phyloP scores from a whole-genome alignment of 2,329 filamentous ascomycete genomes.

The Cercospora citrullina region DNA sequence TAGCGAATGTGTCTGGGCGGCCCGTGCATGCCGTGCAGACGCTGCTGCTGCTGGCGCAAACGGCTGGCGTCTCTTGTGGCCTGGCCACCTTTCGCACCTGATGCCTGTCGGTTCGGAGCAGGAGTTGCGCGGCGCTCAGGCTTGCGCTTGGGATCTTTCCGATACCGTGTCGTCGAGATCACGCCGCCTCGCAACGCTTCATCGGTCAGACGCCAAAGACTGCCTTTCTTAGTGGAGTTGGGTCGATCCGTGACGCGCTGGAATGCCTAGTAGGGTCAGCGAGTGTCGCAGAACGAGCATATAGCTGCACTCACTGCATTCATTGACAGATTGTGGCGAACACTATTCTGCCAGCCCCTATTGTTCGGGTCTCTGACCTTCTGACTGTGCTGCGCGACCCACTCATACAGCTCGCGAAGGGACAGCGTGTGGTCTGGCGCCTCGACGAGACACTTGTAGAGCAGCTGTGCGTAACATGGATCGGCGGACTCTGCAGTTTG shows the following conservation, averaged over 20 bases:
- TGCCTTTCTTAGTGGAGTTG: slow-evolving; percentile 62
- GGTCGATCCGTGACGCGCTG: slow-evolving; percentile 50
- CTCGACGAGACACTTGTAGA: slow-evolving; percentile 72
- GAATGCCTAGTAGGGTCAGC: slow-evolving; percentile 51
- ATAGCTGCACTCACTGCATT: slow-evolving; percentile 67
- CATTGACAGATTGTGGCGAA: slow-evolving; percentile 95
- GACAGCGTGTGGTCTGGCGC: slow-evolving; percentile 68
- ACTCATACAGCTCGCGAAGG: slow-evolving; percentile 83
- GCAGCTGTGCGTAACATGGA: slow-evolving; percentile 70
- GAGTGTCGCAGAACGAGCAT: background rate
- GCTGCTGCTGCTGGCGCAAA: slow-evolving; percentile 25
- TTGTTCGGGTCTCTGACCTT: slow-evolving; percentile 63
- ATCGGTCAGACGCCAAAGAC: slow-evolving; percentile 73
- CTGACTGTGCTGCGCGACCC: slow-evolving; percentile 79
- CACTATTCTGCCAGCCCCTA: slow-evolving; percentile 89
- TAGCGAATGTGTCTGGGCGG: slow-evolving; percentile 12
- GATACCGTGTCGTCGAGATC: slow-evolving; percentile 73
- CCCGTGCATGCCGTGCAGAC: slow-evolving; percentile 9
- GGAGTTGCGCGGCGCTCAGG: slow-evolving; percentile 32
- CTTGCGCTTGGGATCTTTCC: slow-evolving; percentile 50
- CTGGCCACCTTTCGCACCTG: slow-evolving; percentile 49
- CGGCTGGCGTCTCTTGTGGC: slow-evolving; percentile 40
- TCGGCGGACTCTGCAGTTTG: slow-evolving; percentile 22
- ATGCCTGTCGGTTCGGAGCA: slow-evolving; percentile 45
- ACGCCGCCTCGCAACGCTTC: slow-evolving; percentile 71